Percentiles rank a stretch among this genome's conserved stretches.
phyloP scores from a whole-genome alignment of 768 basidiomycete species.

The Termitomyces sp. region DNA sequence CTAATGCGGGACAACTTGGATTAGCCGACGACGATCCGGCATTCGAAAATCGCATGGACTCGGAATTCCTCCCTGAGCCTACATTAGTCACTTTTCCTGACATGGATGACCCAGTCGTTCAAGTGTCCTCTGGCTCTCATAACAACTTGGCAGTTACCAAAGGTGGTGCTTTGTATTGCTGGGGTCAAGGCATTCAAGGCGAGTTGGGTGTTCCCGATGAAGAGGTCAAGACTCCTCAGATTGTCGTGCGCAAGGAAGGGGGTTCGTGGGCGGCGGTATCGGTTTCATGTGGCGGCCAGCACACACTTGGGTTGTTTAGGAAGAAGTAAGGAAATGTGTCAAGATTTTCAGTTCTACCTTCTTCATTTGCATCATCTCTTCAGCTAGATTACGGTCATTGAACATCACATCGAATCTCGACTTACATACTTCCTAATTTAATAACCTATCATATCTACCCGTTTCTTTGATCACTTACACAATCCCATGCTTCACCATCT shows the following conservation, averaged over 20 bases:
- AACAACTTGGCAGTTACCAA: conserved; percentile 67
- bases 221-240: conserved; percentile 54
- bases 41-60: conserved; percentile 44
- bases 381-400: neutral
- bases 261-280: conserved; percentile 60
- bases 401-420: neutral
- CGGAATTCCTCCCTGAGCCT: conserved; percentile 63
- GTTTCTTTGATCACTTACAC: neutral
- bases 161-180: conserved; percentile 64
- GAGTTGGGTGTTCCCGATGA: conserved; percentile 64
- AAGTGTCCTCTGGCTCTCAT: conserved; percentile 64
- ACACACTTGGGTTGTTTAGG: conserved; percentile 66
- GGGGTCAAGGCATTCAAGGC: conserved; percentile 76
- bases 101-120: conserved; percentile 53
- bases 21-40: conserved; percentile 65
- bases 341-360: neutral
- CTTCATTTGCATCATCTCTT: neutral
- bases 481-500: neutral
- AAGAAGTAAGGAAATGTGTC: conserved; percentile 36
- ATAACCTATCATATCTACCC: neutral
- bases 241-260: conserved; percentile 68
- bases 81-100: conserved; percentile 61
- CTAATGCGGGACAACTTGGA: conserved; percentile 81
- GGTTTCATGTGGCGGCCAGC: conserved; percentile 75
- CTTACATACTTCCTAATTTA: neutral